phyloP scores from a whole-genome alignment of 164 flowering plant species.

The Macadamia tetraphylla region DNA sequence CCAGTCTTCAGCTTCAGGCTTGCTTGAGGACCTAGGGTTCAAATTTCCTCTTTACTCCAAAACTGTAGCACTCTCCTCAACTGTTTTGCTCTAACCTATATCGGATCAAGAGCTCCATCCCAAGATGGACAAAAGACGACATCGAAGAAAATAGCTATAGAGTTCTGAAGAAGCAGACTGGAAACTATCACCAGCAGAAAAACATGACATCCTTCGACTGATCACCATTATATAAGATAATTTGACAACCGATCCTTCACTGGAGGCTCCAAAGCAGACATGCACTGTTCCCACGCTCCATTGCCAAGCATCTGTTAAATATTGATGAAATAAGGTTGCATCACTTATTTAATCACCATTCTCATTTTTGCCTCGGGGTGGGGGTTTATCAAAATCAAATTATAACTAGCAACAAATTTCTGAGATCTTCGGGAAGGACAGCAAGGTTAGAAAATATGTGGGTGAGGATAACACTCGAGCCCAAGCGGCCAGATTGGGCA shows the following conservation, averaged over 20 bases:
- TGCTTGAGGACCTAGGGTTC: conserved; percentile 1
- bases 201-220: background rate
- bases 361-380: background rate
- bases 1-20: conserved; percentile 7
- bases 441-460: background rate
- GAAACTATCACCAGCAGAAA: conserved; percentile 9
- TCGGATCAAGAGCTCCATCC: conserved; percentile 7
- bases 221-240: conserved; percentile 50
- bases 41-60: background rate
- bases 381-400: background rate
- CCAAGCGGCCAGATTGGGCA: too few relatives aligned
- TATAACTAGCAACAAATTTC: background rate
- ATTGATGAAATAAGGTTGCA: background rate
- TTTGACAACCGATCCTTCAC: conserved; percentile 69
- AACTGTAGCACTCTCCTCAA: background rate
- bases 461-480: too few relatives aligned
- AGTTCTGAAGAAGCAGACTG: conserved; percentile 9
- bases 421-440: background rate
- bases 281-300: conserved; percentile 95
- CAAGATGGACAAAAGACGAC: conserved; percentile 14
- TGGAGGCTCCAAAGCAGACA: conserved; percentile 79
- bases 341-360: background rate
- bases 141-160: conserved; percentile 7
- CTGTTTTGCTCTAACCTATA: conserved; percentile 4
- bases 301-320: conserved; percentile 64